Evolutionary conservation across 257 asterid genomes (phyloP), one percentile per base, ranked within the genome.

Genomic region (Nicotiana paniculata): DNA sequence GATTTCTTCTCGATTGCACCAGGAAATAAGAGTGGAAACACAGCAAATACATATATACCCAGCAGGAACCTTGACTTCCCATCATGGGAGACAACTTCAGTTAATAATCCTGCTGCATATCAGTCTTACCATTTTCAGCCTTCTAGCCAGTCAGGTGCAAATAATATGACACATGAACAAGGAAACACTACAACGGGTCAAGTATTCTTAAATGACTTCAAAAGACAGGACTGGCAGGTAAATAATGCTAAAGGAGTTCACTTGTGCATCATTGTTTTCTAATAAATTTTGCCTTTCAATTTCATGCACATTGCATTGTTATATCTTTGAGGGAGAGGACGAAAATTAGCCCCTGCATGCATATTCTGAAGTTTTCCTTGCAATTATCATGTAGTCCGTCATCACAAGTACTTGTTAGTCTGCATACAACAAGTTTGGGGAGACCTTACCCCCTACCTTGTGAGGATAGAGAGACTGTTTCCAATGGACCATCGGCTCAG

Each of bases 161-260:
- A 83, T 79, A 77, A 78, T 84, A 61, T 82, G 84, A 84, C 88
- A 85, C 87, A 80, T 85, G 94, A 87, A 82, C 91, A 86, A 85
- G 90, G 86, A 79, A 91, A 81, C 83, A 91, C 86, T 65, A 74
- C 85, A 63, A 83, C 86, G 62, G 92, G 88, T 65, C 93, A 90
- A 81, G 88, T 85, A 75, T 79, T 87, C 75, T 77, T 85, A 33
- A 88, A 89, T 80, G 83, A 83, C 72, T 76, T 80, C 54, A 81
- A 89, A 33, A 83, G 82, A 80, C 92, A 87, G 84, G 91, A 88
- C 82, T 90, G 95, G 95, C 96, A 93, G 97, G 99, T 93, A 90
- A 58, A 58, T 33, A 32, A 81, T 21, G 32, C 68, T 55, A 78
- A 15, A 86, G 58, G 37, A 32, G 39, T 62, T 51, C 61, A 75